Evolutionary conservation across 1,284 basidiomycete species (phyloP).

Genomic region (Trichosporon sp.): DNA sequence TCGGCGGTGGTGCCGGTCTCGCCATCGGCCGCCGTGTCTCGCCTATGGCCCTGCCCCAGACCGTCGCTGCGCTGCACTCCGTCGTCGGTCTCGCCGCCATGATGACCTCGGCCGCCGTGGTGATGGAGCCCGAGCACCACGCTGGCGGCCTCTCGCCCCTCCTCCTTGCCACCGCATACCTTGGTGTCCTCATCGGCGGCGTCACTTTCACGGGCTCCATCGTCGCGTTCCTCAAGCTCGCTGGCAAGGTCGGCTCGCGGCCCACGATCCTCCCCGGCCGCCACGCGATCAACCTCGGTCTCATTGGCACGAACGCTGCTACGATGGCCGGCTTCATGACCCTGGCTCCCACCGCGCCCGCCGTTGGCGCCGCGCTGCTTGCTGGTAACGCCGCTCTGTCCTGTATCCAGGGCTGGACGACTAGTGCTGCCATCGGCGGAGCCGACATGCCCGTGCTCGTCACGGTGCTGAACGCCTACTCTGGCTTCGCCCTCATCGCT

Average conservation of each 20-base stretch:
- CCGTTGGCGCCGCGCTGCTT: constrained; percentile 69
- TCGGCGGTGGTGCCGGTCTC: constrained; percentile 62
- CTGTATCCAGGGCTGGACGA: constrained; percentile 72
- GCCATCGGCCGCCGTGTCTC: constrained; percentile 73
- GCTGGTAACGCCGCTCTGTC: constrained; percentile 66
- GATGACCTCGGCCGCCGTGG: constrained; percentile 72
- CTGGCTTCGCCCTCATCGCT: constrained; percentile 85
- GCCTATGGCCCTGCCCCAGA: constrained; percentile 77
- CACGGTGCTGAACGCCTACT: constrained; percentile 80
- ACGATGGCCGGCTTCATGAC: constrained; percentile 71
- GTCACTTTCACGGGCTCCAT: constrained; percentile 59
- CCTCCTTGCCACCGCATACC: constrained; percentile 73
- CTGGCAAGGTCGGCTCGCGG: constrained; percentile 68
- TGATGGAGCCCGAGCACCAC: constrained; percentile 57
- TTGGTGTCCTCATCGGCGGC: constrained; percentile 73
- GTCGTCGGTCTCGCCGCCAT: constrained; percentile 81
- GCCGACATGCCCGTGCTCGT: constrained; percentile 88
- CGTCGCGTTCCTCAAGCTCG: constrained; percentile 80
- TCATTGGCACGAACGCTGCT: constrained; percentile 63
- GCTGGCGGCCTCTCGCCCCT: constrained; percentile 55
- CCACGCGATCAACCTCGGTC: constrained; percentile 65
- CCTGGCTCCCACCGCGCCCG: constrained; percentile 63
- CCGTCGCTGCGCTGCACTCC: constrained; percentile 66
- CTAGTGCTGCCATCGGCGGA: constrained; percentile 77
- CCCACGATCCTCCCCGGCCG: constrained; percentile 67